Percentiles rank a stretch among this genome's conserved stretches.
These are phyloP conservation scores for Dittrichia graveolens DNA, from an alignment of 129 eudicot species.

Conservation along the genomic window DNA sequence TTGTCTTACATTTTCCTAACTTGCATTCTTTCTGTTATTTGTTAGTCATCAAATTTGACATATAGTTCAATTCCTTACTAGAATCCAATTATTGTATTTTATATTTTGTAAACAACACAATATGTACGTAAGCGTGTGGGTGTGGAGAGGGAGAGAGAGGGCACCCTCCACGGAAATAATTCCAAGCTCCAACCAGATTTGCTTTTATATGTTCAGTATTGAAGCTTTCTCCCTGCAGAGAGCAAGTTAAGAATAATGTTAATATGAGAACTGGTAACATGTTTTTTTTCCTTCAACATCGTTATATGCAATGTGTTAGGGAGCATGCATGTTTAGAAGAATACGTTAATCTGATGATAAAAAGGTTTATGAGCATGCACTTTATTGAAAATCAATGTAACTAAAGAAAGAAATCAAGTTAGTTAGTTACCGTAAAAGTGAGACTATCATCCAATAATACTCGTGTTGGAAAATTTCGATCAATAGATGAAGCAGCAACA, in stretches of 20 bases:
- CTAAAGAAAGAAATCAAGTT: slow-evolving; percentile 4
- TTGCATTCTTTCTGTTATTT: slow-evolving; percentile 7
- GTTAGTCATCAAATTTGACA: not conserved
- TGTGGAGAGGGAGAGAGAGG: slow-evolving; percentile 18
- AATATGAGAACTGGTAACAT: not conserved
- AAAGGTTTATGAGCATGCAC: slow-evolving; percentile 1
- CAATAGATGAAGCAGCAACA: slow-evolving; percentile 67
- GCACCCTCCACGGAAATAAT: slow-evolving; percentile 56
- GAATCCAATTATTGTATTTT: not conserved
- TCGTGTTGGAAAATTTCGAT: slow-evolving; percentile 62
- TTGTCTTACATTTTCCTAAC: not conserved
- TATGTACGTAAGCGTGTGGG: not conserved
- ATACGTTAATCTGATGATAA: not conserved
- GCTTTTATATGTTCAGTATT: slow-evolving; percentile 43
- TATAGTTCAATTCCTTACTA: not conserved
- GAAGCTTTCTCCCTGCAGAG: slow-evolving; percentile 72
- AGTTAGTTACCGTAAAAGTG: slow-evolving; percentile 43
- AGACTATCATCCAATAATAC: slow-evolving; percentile 39
- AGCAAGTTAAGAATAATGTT: not conserved
- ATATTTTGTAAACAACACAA: not conserved
- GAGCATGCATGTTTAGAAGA: not conserved
- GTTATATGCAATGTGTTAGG: not conserved
- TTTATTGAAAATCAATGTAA: not conserved
- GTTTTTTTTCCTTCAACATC: not conserved
- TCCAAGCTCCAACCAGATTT: slow-evolving; percentile 43